phyloP scores from a whole-genome alignment of 805 yeast genomes.

The Yamadazyma ubonensis region DNA sequence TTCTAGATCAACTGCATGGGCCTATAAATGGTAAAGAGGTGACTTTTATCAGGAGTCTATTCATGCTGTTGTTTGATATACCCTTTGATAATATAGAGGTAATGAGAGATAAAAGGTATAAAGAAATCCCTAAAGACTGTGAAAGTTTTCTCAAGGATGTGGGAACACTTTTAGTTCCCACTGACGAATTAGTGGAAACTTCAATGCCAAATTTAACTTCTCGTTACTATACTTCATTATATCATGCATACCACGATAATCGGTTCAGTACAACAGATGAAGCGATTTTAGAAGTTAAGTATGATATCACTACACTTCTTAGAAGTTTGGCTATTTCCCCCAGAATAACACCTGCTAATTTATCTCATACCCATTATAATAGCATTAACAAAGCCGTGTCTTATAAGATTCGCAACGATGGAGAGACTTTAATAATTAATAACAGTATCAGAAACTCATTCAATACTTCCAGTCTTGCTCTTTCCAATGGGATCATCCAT shows the following conservation, averaged over 20 bases:
- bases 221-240: conserved; percentile 29
- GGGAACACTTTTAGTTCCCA: conserved; percentile 35
- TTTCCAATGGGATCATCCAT: conserved; percentile 37
- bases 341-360: conserved; percentile 4
- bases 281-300: conserved; percentile 30
- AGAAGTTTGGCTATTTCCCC: conserved; percentile 9
- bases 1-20: conserved; percentile 31
- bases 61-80: conserved; percentile 18
- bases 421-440: conserved; percentile 21
- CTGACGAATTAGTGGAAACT: conserved; percentile 25
- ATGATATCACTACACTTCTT: conserved; percentile 28
- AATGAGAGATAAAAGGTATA: conserved; percentile 12
- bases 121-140: conserved; percentile 24
- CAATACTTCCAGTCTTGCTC: conserved; percentile 18
- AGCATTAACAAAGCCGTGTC: conserved; percentile 8
- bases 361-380: conserved; percentile 1
- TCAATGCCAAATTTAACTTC: conserved; percentile 28
- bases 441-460: conserved; percentile 15
- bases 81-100: conserved; percentile 1
- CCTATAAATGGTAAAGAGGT: conserved; percentile 22
- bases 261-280: conserved; percentile 26
- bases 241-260: conserved; percentile 17
- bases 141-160: conserved; percentile 24
- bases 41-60: conserved; percentile 26
- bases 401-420: conserved; percentile 15